Base-by-base conservation (phyloP, 306 rosid species). In the Cucumis cinereus region DNA sequence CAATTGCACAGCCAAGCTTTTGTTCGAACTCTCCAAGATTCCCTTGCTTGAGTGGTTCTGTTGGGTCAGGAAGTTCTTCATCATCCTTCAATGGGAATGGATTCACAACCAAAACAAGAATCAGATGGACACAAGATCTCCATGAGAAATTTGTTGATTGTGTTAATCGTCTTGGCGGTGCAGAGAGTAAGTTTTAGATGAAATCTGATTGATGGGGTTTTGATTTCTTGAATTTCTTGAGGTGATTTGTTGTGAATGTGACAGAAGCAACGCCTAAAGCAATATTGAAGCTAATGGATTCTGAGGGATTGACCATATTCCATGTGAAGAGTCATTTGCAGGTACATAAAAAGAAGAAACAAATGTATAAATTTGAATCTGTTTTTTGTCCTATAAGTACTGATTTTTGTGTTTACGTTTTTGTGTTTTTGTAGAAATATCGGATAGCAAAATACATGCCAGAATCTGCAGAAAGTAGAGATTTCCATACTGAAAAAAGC, bases 251-350 rank as follows among this genome's bases (percentile, higher is more conserved):
- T 23, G 35, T 68, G 73, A 52, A 10, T 41, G 30, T 23, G 69
- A 40, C n/a, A 93, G 98, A 91, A 84, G 98, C 98, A 58, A 93
- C 98, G 53, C 98, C 97, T 6, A 91, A 91, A 85, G 91, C 89
- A 40, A 85, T 93, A 80, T 45, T 93, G 33, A 93, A 82, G 85
- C 81, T 88, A 79, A 93, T 93, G 98, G 87, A 86, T 30, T 84
- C 91, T 28, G 90, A 88, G 64, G 96, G 91, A 68, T 79, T 93
- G 80, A 93, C 98, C 43, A 90, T 91, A 50, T 91, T 87, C 77
- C 98, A 93, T 83, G 87, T 93, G 15, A 93, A 93, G 82, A 93
- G 98, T 75, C 97, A 93, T 86, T 78, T 91, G 84, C 98, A 88
- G 89, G 91, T 88, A 67, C 33, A 22, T 50, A 16, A 50, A 16